Evolutionary conservation across 345 rosid genomes (phyloP), one percentile per base, ranked within the genome.

Genomic region (Corchorus capsularis): DNA sequence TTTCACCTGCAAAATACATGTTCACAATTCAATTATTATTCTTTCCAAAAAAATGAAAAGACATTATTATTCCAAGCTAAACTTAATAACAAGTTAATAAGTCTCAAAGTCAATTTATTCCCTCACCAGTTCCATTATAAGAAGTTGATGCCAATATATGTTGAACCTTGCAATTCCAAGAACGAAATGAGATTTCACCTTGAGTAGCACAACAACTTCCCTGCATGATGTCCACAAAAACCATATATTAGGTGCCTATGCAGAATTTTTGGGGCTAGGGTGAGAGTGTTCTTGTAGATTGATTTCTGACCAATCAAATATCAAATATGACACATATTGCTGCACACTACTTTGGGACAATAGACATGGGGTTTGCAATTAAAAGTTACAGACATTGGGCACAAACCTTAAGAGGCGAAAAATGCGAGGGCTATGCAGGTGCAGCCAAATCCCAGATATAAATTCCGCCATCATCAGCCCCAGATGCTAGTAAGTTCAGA

Each of bases 71-170:
- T 37, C 63, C 35, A n/a, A 0, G 3, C 4, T 19, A 61, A 19
- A 62, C 7, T n/a, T 54, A 20, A 45, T 13, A 53, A 16, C 20
- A 61, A 77, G 43, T 15, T 15, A 74, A 73, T 46, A 41, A 75
- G 49, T 14, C 11, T 34, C 20, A 60, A 32, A 8, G 46, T 7
- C 43, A 53, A 20, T 52, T 54, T 52, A 63, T 49, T 65, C 69
- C 60, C 97, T 94, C 85, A 96, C 99, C 97, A 71, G 98, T 96
- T 76, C 99, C 99, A 78, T 89, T 90, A 77, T 88, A 86, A 47
- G 99, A 96, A 71, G 99, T 92, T 75, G 99, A 93, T 66, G 97
- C 97, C 75, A 96, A 84, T 77, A 96, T 96, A 75, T 96, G 92
- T 45, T 90, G 93, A 83, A 94, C 97, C 85, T 89, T 96, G 82